phyloP scores from a whole-genome alignment of 2,329 filamentous ascomycete genomes.

The Aspergillus eucalypticola region DNA sequence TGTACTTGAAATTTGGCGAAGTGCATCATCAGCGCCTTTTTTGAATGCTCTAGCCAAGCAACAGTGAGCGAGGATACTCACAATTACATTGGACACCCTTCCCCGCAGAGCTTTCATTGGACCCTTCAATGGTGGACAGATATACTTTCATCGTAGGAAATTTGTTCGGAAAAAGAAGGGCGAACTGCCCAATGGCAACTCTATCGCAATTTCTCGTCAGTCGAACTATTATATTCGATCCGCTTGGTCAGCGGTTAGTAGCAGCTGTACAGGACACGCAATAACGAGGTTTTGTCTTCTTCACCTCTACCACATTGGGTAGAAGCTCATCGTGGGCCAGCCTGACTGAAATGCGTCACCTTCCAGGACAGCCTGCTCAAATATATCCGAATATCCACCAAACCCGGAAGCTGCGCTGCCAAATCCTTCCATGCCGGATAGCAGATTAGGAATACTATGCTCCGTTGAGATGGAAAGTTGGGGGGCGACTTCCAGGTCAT shows the following conservation, averaged over 20 bases:
- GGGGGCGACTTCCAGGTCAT: not conserved
- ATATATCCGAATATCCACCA: not conserved
- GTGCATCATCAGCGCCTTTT: no score
- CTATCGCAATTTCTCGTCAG: no score
- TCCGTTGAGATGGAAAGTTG: not conserved
- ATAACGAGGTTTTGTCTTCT: not conserved
- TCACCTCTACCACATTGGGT: not conserved
- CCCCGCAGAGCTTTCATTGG: no score
- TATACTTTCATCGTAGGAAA: no score
- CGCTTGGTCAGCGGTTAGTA: not conserved
- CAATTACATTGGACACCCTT: no score
- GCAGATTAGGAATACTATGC: not conserved
- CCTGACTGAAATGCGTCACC: not conserved
- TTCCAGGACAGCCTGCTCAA: not conserved
- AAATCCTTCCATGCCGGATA: not conserved
- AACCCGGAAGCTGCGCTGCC: not conserved
- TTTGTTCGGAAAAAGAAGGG: no score
- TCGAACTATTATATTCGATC: not conserved
- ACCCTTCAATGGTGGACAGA: no score
- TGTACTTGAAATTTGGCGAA: no score
- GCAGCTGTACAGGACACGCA: no score
- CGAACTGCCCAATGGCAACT: no score
- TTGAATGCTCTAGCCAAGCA: no score
- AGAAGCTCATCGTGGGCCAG: constrained; percentile 7
- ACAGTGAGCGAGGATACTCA: no score